phyloP scores from a whole-genome alignment of 768 basidiomycete genomes.

The Leccinum subtestaceum region DNA sequence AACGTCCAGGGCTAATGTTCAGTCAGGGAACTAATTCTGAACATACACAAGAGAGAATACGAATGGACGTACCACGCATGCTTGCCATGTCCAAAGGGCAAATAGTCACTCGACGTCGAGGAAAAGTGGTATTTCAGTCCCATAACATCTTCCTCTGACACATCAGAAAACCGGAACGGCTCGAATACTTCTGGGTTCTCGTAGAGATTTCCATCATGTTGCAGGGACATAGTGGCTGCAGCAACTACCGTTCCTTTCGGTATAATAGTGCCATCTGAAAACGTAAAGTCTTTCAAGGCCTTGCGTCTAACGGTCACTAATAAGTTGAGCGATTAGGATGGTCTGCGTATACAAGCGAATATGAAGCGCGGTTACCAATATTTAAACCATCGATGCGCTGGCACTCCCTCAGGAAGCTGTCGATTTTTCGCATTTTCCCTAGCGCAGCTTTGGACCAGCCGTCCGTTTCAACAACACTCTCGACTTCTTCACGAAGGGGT shows the following conservation, averaged over 20 bases:
- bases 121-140: neutral
- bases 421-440: neutral
- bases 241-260: neutral
- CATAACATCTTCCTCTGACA: neutral
- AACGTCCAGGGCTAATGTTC: slow-evolving; percentile 27
- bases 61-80: neutral
- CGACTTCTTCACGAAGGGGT: neutral
- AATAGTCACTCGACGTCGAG: neutral
- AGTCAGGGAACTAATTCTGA: neutral
- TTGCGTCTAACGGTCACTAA: neutral
- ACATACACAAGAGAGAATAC: neutral
- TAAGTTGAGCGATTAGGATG: neutral
- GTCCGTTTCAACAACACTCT: neutral
- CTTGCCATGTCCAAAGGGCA: neutral
- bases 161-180: neutral
- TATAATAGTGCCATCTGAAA: neutral
- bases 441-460: neutral
- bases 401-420: neutral
- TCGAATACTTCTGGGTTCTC: neutral
- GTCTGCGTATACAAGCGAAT: neutral
- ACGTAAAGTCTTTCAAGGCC: neutral
- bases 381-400: neutral
- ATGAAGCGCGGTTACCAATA: neutral
- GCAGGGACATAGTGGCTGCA: neutral
- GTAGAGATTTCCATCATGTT: neutral